Conservation (phyloP, 257 asterid species). For the Nicotiana tabacum region DNA sequence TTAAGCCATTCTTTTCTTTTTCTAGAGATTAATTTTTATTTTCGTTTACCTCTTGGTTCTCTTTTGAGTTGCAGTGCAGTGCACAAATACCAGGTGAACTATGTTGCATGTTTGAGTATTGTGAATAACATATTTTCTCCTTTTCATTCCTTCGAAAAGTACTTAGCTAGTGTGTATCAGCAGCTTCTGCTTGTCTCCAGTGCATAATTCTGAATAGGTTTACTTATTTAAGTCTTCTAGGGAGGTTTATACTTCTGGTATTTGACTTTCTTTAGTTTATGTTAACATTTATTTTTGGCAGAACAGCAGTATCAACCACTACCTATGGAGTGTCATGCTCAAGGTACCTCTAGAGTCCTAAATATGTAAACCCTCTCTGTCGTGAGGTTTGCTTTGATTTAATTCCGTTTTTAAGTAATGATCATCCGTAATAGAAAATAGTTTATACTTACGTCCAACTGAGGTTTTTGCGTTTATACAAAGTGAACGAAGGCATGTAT, state of each 20-base stretch:
- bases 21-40: not conserved
- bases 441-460: too few species aligned
- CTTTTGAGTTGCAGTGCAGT: not conserved
- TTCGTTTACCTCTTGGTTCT: not conserved
- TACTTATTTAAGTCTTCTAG: not conserved
- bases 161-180: not conserved
- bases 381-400: too few species aligned
- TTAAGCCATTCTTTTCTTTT: too few species aligned
- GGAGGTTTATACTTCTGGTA: not conserved
- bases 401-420: not conserved
- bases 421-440: not conserved
- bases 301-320: slow-evolving; percentile 56
- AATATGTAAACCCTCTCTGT: too few species aligned
- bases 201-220: not conserved
- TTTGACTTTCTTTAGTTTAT: not conserved
- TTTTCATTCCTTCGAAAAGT: not conserved
- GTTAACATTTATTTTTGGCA: slow-evolving; percentile 20
- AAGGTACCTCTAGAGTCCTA: slow-evolving; percentile 30
- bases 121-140: not conserved
- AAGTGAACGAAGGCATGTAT: too few species aligned
- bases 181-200: not conserved
- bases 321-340: slow-evolving; percentile 39
- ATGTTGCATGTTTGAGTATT: too few species aligned
- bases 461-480: too few species aligned
- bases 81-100: too few species aligned